Conservation (phyloP, 345 rosid genomes). For the Eucalyptus cladocalyx region DNA sequence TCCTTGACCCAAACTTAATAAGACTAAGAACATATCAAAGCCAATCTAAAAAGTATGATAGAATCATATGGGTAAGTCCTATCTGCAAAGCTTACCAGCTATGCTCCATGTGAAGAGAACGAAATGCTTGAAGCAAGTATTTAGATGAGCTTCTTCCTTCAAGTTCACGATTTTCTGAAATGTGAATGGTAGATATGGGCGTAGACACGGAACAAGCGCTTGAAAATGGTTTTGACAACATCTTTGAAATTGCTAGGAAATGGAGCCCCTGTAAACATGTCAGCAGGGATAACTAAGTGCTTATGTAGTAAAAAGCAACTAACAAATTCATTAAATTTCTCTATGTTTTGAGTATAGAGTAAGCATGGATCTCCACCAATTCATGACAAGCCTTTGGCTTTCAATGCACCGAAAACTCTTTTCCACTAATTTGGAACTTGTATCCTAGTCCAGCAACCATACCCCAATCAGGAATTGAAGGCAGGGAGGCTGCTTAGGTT, state of each 20-base stretch:
- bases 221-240: constrained; percentile 51
- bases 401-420: too few species aligned
- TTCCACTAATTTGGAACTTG: too few species aligned
- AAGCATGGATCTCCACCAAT: not conserved
- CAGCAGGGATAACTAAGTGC: not conserved
- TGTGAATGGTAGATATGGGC: constrained; percentile 71
- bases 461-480: too few species aligned
- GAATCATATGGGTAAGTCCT: not conserved
- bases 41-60: not conserved
- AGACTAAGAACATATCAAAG: not conserved
- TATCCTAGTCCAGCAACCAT: too few species aligned
- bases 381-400: too few species aligned
- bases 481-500: too few species aligned
- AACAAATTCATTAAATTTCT: not conserved
- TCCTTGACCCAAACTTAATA: too few species aligned
- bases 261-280: constrained; percentile 25
- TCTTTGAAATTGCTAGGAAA: constrained; percentile 47
- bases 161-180: constrained; percentile 55
- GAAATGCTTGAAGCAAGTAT: constrained; percentile 69
- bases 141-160: constrained; percentile 72
- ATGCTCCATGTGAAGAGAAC: constrained; percentile 36
- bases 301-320: not conserved
- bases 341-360: not conserved
- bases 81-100: not conserved
- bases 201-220: constrained; percentile 52